Conservation (phyloP, 345 rosid species). For the Cardamine resedifolia region DNA sequence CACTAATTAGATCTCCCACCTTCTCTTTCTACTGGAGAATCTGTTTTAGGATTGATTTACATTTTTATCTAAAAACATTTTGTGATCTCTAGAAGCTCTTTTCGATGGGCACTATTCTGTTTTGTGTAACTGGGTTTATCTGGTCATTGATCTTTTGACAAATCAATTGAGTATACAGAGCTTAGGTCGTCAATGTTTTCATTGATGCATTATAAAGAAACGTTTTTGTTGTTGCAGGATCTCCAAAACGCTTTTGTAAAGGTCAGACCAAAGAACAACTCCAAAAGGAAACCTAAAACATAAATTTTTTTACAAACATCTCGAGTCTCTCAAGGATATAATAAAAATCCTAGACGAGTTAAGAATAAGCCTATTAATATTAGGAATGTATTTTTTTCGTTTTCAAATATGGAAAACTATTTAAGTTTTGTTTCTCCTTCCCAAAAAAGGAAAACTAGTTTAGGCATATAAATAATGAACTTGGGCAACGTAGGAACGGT, state of each 20-base stretch:
- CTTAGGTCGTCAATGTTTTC: background rate
- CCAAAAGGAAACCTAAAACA: slow-evolving; percentile 34
- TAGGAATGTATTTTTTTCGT: background rate
- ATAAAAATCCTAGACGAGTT: background rate
- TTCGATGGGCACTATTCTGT: background rate
- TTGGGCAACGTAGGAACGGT: background rate
- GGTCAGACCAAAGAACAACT: slow-evolving; percentile 40
- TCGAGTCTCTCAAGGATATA: background rate
- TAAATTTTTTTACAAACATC: background rate
- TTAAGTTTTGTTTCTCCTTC: background rate
- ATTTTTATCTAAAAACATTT: background rate
- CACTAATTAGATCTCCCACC: background rate
- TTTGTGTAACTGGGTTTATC: background rate
- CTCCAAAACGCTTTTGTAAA: slow-evolving; percentile 37
- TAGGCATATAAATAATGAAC: background rate
- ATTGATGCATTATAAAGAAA: background rate
- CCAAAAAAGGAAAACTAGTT: background rate
- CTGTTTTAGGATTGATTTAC: background rate
- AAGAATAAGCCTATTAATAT: background rate
- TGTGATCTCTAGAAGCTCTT: background rate
- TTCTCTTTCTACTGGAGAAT: background rate
- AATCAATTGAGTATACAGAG: background rate
- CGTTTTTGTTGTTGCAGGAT: slow-evolving; percentile 28
- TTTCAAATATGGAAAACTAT: background rate
- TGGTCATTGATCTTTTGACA: background rate